These are phyloP conservation scores for Purpureocillium takamizusanense DNA, from an alignment of 2,329 filamentous ascomycete genomes.

Conservation along the genomic window DNA sequence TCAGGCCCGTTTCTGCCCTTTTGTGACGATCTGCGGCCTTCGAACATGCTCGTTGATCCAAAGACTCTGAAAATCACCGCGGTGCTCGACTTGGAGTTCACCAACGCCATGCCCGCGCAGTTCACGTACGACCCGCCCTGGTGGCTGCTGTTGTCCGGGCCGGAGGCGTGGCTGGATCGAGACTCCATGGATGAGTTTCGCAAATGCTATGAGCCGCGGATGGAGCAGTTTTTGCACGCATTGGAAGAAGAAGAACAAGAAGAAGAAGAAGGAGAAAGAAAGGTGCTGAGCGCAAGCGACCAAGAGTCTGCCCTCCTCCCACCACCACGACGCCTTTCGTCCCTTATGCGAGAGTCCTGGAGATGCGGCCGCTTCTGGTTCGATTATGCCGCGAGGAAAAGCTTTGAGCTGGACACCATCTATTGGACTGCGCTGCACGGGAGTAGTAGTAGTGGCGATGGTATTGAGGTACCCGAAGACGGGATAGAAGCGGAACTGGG, in stretches of 20 bases:
- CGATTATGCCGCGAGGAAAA: slow-evolving; percentile 23
- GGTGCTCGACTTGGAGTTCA: slow-evolving; percentile 30
- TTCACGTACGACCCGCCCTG: slow-evolving; percentile 27
- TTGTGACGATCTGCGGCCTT: slow-evolving; percentile 27
- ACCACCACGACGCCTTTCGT: slow-evolving; percentile 11
- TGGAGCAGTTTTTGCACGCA: slow-evolving; percentile 26
- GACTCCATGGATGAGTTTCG: slow-evolving; percentile 12
- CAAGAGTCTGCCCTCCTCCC: too few relatives aligned
- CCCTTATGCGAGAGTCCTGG: slow-evolving; percentile 26
- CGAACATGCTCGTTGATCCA: slow-evolving; percentile 28
- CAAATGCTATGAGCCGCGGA: slow-evolving; percentile 18
- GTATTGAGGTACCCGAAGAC: slow-evolving; percentile 14
- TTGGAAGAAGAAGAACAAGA: slow-evolving; percentile 18
- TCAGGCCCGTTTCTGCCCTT: slow-evolving; percentile 26
- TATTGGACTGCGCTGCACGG: slow-evolving; percentile 21
- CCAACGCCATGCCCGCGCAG: slow-evolving; percentile 29
- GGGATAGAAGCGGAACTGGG: slow-evolving; percentile 14
- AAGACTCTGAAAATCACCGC: slow-evolving; percentile 24
- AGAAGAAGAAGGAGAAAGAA: background rate
- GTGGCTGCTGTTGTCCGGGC: slow-evolving; percentile 25
- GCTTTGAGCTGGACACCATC: slow-evolving; percentile 24
- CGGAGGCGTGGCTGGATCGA: slow-evolving; percentile 14
- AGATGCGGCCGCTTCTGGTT: slow-evolving; percentile 25
- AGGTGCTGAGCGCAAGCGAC: too few relatives aligned
- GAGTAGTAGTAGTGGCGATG: slow-evolving; percentile 12